phyloP scores from a whole-genome alignment of 495 filamentous ascomycete genomes.

The Tuber brumale region DNA sequence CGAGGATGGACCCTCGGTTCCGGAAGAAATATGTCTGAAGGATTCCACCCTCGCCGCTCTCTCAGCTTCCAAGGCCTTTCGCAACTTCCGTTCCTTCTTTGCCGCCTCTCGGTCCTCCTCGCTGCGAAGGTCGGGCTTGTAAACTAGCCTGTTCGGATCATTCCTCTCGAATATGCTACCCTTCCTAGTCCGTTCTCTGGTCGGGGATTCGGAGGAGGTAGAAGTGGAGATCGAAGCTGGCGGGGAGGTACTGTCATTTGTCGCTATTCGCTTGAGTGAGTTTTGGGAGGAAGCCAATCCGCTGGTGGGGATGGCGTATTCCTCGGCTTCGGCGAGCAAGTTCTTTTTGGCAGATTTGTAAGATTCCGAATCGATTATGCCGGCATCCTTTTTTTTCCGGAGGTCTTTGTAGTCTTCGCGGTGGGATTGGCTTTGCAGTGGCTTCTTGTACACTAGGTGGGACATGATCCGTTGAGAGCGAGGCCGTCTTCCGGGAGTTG shows the following conservation, averaged over 20 bases:
- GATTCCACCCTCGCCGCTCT: neutral
- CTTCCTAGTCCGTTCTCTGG: conserved; percentile 16
- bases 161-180: conserved; percentile 37
- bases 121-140: conserved; percentile 24
- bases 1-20: neutral
- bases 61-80: conserved; percentile 22
- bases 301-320: neutral
- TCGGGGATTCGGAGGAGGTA: conserved; percentile 6
- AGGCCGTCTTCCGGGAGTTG: neutral
- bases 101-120: conserved; percentile 16
- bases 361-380: conserved; percentile 20
- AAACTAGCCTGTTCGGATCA: conserved; percentile 30
- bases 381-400: conserved; percentile 13
- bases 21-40: neutral
- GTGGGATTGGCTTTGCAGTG: conserved; percentile 27
- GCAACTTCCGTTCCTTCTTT: conserved; percentile 16
- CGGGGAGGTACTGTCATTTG: conserved; percentile 5
- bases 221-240: conserved; percentile 6
- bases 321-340: conserved; percentile 9
- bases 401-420: conserved; percentile 37
- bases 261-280: neutral
- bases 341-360: conserved; percentile 31
- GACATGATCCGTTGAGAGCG: conserved; percentile 22
- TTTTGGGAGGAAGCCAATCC: neutral
- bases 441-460: conserved; percentile 39